Conservation (phyloP, 768 basidiomycete genomes). For the Dictyophora rubrovolvata region DNA sequence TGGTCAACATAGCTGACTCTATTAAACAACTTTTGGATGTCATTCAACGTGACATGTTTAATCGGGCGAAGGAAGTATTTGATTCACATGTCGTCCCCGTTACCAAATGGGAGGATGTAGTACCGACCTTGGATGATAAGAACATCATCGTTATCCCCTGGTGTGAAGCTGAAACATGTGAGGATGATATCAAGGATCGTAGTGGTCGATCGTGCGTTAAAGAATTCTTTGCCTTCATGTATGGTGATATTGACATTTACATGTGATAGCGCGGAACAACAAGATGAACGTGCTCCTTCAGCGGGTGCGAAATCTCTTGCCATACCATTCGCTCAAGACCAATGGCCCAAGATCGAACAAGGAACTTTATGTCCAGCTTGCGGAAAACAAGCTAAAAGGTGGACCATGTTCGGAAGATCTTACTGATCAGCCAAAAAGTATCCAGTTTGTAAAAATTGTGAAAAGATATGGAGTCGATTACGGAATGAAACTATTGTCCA, state of each 20-base stretch:
- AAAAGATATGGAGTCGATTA: not conserved
- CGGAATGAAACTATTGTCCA: not conserved
- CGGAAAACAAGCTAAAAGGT: constrained; percentile 79
- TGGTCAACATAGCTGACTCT: constrained; percentile 35
- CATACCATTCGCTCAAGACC: constrained; percentile 89
- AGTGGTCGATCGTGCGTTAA: constrained; percentile 74
- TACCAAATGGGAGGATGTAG: constrained; percentile 85
- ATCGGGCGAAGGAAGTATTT: constrained; percentile 63
- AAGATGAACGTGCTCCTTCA: constrained; percentile 91
- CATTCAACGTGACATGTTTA: constrained; percentile 87
- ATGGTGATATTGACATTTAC: not conserved
- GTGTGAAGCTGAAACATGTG: constrained; percentile 89
- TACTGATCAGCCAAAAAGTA: constrained; percentile 49
- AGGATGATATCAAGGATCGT: constrained; percentile 97
- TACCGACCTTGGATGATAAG: constrained; percentile 84
- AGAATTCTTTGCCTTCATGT: constrained; percentile 17
- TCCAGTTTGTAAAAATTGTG: not conserved
- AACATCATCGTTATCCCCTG: constrained; percentile 85
- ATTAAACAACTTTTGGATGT: constrained; percentile 65
- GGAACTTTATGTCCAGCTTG: constrained; percentile 90
- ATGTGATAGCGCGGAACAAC: constrained; percentile 58
- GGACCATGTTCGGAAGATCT: constrained; percentile 93
- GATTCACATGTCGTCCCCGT: constrained; percentile 61
- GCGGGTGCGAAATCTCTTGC: constrained; percentile 95
- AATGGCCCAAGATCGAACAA: constrained; percentile 67